These are phyloP conservation scores for Pholiota molesta DNA, from an alignment of 768 basidiomycete species.

Conservation along the genomic window DNA sequence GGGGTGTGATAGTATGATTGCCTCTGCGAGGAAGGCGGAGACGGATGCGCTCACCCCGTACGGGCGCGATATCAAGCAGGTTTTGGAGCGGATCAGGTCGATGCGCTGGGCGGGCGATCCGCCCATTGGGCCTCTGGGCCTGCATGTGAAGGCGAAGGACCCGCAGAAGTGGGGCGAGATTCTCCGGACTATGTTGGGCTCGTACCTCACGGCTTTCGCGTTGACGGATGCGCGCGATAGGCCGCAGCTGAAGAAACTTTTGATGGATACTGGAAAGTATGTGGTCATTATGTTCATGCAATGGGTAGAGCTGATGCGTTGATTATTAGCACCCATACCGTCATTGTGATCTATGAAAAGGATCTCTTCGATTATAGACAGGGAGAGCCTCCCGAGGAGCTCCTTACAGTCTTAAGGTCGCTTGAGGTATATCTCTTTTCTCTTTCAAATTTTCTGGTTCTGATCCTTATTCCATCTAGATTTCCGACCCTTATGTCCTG, in stretches of 20 bases:
- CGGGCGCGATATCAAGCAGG: constrained; percentile 59
- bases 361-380: constrained; percentile 81
- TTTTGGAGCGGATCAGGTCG: constrained; percentile 54
- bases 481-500: constrained; percentile 72
- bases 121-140: constrained; percentile 82
- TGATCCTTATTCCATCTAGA: constrained; percentile 41
- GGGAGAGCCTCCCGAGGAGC: constrained; percentile 68
- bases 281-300: constrained; percentile 20
- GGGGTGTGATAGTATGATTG: constrained; percentile 53
- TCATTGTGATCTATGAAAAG: constrained; percentile 65
- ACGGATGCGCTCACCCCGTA: constrained; percentile 63
- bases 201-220: constrained; percentile 67
- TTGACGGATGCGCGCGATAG: constrained; percentile 74
- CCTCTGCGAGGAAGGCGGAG: constrained; percentile 49
- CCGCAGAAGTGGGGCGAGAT: constrained; percentile 61
- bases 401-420: constrained; percentile 79
- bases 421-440: constrained; percentile 63
- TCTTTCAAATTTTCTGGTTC: neutral
- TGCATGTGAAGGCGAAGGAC: constrained; percentile 76
- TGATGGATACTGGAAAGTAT: constrained; percentile 66
- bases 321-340: constrained; percentile 41
- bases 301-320: neutral
- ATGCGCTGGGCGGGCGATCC: constrained; percentile 64
- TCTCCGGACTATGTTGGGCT: constrained; percentile 64
- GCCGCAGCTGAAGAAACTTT: constrained; percentile 54